Percentiles rank a stretch among this genome's conserved stretches.
phyloP scores from a whole-genome alignment of 129 eudicot species.

The Erigeron canadensis region DNA sequence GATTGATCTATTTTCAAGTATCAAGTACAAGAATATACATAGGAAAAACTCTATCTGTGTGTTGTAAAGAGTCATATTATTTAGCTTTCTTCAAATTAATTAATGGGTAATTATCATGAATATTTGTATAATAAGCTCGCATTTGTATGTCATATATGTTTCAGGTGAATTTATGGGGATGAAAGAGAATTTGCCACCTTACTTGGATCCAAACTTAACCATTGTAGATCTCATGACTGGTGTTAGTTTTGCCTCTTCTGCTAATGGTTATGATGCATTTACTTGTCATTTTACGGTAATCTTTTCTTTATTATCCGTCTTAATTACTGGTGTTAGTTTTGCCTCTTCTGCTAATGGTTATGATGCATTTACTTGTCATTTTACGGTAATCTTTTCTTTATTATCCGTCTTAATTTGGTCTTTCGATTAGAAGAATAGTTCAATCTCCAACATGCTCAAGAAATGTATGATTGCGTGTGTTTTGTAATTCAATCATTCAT shows the following conservation, averaged over 20 bases:
- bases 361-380: constrained; percentile 49
- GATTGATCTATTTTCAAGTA: no score
- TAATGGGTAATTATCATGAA: not conserved
- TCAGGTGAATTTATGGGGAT: constrained; percentile 56
- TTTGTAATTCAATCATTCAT: no score
- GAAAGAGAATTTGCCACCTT: constrained; percentile 53
- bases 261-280: constrained; percentile 59
- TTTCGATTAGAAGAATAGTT: not conserved
- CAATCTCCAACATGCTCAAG: not conserved
- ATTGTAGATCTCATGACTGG: constrained; percentile 61
- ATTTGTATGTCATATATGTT: not conserved
- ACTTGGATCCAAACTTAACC: constrained; percentile 62
- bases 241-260: constrained; percentile 75
- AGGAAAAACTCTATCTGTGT: no score
- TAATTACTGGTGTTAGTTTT: constrained; percentile 73
- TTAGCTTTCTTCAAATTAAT: not conserved
- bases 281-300: constrained; percentile 42
- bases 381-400: constrained; percentile 34
- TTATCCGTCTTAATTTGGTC: constrained; percentile 1
- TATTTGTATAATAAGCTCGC: no score
- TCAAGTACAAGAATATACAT: no score
- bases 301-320: constrained; percentile 7
- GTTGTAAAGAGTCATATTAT: no score
- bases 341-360: constrained; percentile 71
- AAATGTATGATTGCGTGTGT: no score